These are phyloP conservation scores for Colletotrichum eremochloae DNA, from an alignment of 2,329 filamentous ascomycete genomes.

Conservation along the genomic window DNA sequence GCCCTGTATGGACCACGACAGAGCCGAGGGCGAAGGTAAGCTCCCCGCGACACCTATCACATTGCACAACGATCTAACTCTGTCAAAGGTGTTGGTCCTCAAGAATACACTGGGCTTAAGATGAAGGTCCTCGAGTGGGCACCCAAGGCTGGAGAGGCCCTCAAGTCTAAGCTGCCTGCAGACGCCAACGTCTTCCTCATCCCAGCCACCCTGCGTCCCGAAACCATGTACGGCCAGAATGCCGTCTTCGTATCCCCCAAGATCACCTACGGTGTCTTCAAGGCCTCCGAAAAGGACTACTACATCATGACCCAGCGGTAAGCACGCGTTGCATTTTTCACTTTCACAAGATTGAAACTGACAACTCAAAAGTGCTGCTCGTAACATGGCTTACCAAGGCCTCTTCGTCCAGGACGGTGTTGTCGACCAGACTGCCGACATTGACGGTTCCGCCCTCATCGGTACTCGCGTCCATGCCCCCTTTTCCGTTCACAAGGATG, in stretches of 20 bases:
- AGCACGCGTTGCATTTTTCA: background rate
- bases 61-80: background rate
- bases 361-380: constrained; percentile 69
- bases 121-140: constrained; percentile 93
- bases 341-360: background rate
- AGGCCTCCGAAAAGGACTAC: constrained; percentile 82
- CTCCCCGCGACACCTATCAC: background rate
- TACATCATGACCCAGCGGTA: constrained; percentile 82
- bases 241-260: constrained; percentile 95
- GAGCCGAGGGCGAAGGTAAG: constrained; percentile 59
- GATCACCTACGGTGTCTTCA: constrained; percentile 90
- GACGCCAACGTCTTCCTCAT: constrained; percentile 88
- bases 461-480: constrained; percentile 93
- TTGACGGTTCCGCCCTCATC: constrained; percentile 83
- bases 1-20: constrained; percentile 64
- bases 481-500: constrained; percentile 85
- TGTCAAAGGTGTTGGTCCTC: constrained; percentile 43
- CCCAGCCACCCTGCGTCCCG: constrained; percentile 90
- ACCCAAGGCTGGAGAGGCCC: constrained; percentile 75
- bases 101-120: constrained; percentile 86
- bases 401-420: constrained; percentile 84
- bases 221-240: constrained; percentile 99
- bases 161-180: constrained; percentile 83
- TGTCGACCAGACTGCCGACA: constrained; percentile 79
- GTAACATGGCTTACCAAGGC: constrained; percentile 97